These are phyloP conservation scores for Hondaea fermentalgiana DNA, from an alignment of 108 stramenopile genomes.

Conservation along the genomic window DNA sequence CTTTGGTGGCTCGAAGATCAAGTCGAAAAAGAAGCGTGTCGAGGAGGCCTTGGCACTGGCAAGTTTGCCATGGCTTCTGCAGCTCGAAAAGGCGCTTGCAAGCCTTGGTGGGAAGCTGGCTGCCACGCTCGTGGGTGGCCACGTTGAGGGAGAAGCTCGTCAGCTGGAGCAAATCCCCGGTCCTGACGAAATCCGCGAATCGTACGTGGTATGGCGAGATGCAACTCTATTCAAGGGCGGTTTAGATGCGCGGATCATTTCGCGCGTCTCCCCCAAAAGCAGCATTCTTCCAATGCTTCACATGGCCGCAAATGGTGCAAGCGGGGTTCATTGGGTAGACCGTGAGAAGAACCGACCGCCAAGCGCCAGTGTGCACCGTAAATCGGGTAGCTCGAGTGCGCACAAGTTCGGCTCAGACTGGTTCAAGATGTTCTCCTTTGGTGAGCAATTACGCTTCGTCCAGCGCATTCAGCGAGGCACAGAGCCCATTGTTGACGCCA, in stretches of 20 bases:
- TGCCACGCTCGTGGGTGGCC: conserved; percentile 23
- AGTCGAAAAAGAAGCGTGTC: background rate
- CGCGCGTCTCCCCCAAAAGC: background rate
- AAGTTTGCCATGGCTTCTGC: conserved; percentile 29
- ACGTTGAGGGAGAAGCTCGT: background rate
- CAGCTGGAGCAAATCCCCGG: conserved; percentile 23
- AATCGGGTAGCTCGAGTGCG: background rate
- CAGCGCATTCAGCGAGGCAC: conserved; percentile 23
- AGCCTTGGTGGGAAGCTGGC: conserved; percentile 28
- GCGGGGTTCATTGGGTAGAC: no score
- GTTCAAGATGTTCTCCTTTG: background rate
- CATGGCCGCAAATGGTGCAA: background rate
- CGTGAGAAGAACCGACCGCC: background rate
- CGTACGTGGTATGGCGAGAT: conserved; percentile 25
- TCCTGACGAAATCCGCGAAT: background rate
- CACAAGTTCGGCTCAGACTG: background rate
- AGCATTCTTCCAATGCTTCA: background rate
- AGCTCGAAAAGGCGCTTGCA: conserved; percentile 30
- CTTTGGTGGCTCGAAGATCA: background rate
- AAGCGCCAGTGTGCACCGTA: background rate
- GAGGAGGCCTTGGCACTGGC: background rate
- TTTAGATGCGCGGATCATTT: conserved; percentile 20
- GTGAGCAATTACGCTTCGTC: conserved; percentile 15
- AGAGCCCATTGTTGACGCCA: conserved; percentile 11
- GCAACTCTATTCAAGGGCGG: conserved; percentile 30